Evolutionary conservation across 2,329 filamentous ascomycete species (phyloP).

Genomic region (Stemphylium beticola): DNA sequence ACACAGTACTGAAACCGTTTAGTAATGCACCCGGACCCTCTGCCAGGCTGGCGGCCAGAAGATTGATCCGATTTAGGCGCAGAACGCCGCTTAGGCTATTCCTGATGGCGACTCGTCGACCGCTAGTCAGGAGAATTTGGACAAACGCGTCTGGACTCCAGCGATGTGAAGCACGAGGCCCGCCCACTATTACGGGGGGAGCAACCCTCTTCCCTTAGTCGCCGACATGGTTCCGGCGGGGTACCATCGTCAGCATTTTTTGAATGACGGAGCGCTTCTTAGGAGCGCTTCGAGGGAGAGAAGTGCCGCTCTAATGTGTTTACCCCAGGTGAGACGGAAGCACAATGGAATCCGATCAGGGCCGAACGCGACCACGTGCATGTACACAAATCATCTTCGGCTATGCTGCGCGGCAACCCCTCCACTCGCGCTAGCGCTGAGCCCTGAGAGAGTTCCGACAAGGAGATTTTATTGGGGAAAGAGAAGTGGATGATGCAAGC

Average conservation of each 20-base stretch:
- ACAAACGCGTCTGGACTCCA: not conserved
- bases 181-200: not conserved
- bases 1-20: not conserved
- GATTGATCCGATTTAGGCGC: not conserved
- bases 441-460: too few species aligned
- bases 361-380: too few species aligned
- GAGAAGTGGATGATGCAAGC: not conserved
- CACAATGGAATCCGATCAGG: too few species aligned
- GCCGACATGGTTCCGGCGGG: not conserved
- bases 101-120: slow-evolving; percentile 2
- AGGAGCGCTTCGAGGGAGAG: too few species aligned
- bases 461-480: too few species aligned
- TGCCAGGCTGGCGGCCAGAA: not conserved
- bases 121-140: slow-evolving; percentile 5
- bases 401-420: too few species aligned
- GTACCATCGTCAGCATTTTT: not conserved
- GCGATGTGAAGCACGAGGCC: not conserved
- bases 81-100: not conserved
- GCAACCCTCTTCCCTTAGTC: not conserved
- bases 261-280: too few species aligned
- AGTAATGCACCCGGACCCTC: not conserved
- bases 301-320: too few species aligned
- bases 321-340: too few species aligned
- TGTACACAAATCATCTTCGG: too few species aligned
- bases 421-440: too few species aligned